phyloP scores from a whole-genome alignment of 257 asterid species.

The Solanum clarkiae region DNA sequence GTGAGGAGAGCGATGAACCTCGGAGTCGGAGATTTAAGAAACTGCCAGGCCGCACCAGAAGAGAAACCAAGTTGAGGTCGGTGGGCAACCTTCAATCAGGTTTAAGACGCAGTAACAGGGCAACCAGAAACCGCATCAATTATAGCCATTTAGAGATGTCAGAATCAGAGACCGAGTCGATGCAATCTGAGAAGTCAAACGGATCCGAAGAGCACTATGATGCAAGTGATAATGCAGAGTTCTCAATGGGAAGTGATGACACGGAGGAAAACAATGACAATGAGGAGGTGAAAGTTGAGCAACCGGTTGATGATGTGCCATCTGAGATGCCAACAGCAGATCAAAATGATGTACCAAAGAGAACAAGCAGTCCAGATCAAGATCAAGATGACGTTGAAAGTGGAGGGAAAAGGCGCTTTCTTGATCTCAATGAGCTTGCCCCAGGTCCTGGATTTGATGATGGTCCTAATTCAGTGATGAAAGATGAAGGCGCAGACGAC shows the following conservation, averaged over 20 bases:
- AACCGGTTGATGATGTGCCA: constrained; percentile 21
- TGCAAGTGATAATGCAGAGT: constrained; percentile 32
- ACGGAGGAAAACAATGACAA: constrained; percentile 29
- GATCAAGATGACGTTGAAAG: constrained; percentile 39
- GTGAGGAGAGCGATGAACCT: constrained; percentile 57
- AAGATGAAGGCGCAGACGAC: constrained; percentile 35
- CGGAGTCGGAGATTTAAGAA: constrained; percentile 25
- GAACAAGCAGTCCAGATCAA: constrained; percentile 19
- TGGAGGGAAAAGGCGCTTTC: constrained; percentile 47
- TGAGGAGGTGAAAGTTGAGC: constrained; percentile 25
- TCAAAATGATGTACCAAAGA: constrained; percentile 17
- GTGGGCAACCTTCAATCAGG: constrained; percentile 55
- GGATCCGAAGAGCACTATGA: constrained; percentile 23
- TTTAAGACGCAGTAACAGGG: constrained; percentile 84
- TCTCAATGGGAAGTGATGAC: constrained; percentile 42
- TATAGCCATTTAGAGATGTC: constrained; percentile 68
- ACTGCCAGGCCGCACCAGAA: constrained; percentile 50
- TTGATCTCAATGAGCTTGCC: constrained; percentile 86
- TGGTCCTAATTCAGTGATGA: constrained; percentile 37
- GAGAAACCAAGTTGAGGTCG: constrained; percentile 57
- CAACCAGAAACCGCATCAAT: constrained; percentile 62
- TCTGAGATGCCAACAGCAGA: constrained; percentile 24
- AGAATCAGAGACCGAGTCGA: constrained; percentile 56
- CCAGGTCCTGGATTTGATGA: constrained; percentile 85
- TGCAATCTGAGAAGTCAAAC: constrained; percentile 38